Percentiles rank a stretch among this genome's conserved stretches.
Evolutionary conservation across 805 yeast species (phyloP).

Genomic region (Hanseniaspora pseudoguilliermondii): DNA sequence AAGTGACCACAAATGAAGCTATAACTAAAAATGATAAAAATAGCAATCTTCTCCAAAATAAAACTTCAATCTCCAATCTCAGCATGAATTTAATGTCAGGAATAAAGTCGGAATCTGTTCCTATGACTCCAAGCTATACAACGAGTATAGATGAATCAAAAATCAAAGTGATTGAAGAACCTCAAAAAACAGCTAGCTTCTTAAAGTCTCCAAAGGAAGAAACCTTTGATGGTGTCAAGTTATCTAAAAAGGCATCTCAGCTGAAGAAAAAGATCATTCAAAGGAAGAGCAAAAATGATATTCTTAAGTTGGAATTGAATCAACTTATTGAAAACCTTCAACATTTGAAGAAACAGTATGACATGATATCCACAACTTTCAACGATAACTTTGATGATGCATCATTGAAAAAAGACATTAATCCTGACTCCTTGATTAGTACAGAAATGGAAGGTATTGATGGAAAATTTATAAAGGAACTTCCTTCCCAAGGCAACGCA

Average conservation of each 20-base stretch:
- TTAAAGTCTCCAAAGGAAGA: slow-evolving; percentile 10
- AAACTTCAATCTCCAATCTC: neutral
- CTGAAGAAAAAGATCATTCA: slow-evolving; percentile 20
- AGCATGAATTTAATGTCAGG: neutral
- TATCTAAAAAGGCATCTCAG: slow-evolving; percentile 14
- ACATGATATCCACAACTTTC: slow-evolving; percentile 6
- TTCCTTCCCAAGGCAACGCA: neutral
- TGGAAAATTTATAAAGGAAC: neutral
- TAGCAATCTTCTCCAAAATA: neutral
- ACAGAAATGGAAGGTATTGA: neutral
- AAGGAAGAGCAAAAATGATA: slow-evolving; percentile 19
- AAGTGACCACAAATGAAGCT: neutral
- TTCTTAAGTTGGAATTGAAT: slow-evolving; percentile 20
- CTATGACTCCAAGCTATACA: slow-evolving; percentile 12
- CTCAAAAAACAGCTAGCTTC: neutral
- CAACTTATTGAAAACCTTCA: slow-evolving; percentile 20
- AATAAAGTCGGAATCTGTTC: slow-evolving; percentile 10
- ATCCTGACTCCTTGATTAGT: neutral
- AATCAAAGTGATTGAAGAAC: neutral
- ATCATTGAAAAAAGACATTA: neutral
- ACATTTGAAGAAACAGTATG: slow-evolving; percentile 18
- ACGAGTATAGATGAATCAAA: neutral
- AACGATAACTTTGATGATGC: neutral
- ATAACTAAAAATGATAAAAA: neutral
- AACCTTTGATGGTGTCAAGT: neutral